A percentile compares a stretch with the other conserved stretches of the same genome.
Conservation (phyloP, 352 stramenopile genomes). For the Globisporangium solare region DNA sequence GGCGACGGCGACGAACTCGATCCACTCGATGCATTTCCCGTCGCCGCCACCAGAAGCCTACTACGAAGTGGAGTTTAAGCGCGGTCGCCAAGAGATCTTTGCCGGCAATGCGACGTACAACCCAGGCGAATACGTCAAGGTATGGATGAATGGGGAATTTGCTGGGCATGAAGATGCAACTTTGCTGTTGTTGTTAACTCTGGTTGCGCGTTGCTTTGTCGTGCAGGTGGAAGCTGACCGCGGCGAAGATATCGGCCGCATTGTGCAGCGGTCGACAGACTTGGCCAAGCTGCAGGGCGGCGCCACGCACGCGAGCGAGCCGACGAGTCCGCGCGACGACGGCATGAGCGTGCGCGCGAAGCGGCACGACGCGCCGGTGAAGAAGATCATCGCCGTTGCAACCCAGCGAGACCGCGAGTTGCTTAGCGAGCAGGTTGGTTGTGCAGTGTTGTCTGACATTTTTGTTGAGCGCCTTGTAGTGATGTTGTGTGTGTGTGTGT, state of each 20-base stretch:
- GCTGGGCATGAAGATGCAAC: too few species aligned
- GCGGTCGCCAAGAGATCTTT: constrained; percentile 89
- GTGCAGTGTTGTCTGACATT: neutral
- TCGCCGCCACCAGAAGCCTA: constrained; percentile 70
- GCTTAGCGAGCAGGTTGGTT: constrained; percentile 71
- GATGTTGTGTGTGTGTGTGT: neutral
- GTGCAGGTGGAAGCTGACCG: constrained; percentile 95
- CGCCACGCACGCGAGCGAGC: constrained; percentile 17
- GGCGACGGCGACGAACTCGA: neutral
- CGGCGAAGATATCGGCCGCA: constrained; percentile 94
- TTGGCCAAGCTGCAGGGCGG: constrained; percentile 61
- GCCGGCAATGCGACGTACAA: constrained; percentile 83
- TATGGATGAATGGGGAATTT: constrained; percentile 18
- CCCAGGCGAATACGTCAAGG: constrained; percentile 93
- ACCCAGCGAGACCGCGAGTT: constrained; percentile 91
- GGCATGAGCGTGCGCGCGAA: constrained; percentile 37
- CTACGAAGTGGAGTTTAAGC: constrained; percentile 96
- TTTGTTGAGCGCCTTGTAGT: neutral
- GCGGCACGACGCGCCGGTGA: constrained; percentile 71
- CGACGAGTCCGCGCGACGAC: constrained; percentile 29
- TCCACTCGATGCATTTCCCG: constrained; percentile 30
- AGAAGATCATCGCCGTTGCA: constrained; percentile 92
- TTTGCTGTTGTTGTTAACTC: neutral
- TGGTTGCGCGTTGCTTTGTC: neutral
- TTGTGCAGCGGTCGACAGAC: constrained; percentile 87